Evolutionary conservation across 306 rosid genomes (phyloP), one percentile per base, ranked within the genome.

Genomic region (Sesbania bispinosa): DNA sequence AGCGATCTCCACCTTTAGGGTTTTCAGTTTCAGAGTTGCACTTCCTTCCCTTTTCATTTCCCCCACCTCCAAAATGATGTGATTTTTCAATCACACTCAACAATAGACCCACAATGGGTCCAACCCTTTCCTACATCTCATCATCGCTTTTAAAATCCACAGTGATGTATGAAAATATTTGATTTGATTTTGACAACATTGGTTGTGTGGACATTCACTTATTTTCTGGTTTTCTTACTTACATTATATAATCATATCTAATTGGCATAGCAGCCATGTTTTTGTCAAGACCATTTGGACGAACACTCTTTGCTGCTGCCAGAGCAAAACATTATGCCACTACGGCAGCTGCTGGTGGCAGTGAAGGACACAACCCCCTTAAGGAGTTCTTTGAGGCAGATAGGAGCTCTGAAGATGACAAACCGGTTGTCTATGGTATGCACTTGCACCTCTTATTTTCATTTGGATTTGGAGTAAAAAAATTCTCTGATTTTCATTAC

Each of bases 361-460:
- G 79, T 71, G 66, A 36, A 77, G 80, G 27, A 4, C 69, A 41
- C 52, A 93, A 93, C 65, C 97, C 97, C 46, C 97, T 93, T 42
- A 80, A 87, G 51, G 90, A 85, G 73, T 88, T 93, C 70, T 93
- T 90, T 55, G 98, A 93, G 85, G 72, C 24, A 26, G 92, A 87
- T 48, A 84, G 92, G 81, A 80, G 79, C 60, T 13, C 65, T 19
- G 97, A 93, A 0, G 88, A 86, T 29, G 98, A 85, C 9, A 81
- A 84, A 67, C 96, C 98, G 7, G 85, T 88, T 74, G 88, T 86
- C 39, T 93, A 90, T 59, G 98, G 98, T 93, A 84, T 58, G 15
- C 13, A 21, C 23, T 27, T 61, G 55, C 19, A 26, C 52, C 33
- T 47, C 24, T 70, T 57, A 1, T n/a, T 67, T 81, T 75, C 39